Percentiles rank a stretch among this genome's conserved stretches.
Evolutionary conservation across 257 asterid genomes (phyloP).

Genomic region (Scutellaria minor): DNA sequence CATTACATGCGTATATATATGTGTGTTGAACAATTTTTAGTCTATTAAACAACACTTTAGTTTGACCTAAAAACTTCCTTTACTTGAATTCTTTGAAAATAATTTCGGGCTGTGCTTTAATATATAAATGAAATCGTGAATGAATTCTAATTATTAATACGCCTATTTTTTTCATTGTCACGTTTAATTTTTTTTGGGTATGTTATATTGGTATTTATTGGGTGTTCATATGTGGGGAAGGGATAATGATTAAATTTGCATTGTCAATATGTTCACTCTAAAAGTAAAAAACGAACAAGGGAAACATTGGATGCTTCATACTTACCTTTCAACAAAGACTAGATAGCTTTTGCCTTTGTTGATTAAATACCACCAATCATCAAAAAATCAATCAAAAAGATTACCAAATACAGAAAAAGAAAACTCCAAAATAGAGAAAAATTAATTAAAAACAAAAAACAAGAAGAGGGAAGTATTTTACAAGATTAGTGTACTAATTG

Average conservation of each 20-base stretch:
- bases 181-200: background rate
- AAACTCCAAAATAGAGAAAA: no score
- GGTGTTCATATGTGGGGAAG: background rate
- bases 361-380: slow-evolving; percentile 39
- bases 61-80: no score
- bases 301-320: slow-evolving; percentile 55
- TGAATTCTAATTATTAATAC: background rate
- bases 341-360: slow-evolving; percentile 42
- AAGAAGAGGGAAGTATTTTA: no score
- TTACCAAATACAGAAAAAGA: background rate
- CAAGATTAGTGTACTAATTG: no score
- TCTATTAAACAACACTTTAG: no score
- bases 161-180: no score
- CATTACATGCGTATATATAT: background rate
- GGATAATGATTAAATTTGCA: background rate
- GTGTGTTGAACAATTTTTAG: no score
- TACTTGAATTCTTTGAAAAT: no score
- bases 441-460: background rate
- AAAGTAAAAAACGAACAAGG: slow-evolving; percentile 21
- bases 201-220: background rate
- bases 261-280: slow-evolving; percentile 20
- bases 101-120: background rate
- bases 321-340: slow-evolving; percentile 47
- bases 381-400: slow-evolving; percentile 25
- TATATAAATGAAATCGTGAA: background rate